Evolutionary conservation across 2,329 filamentous ascomycete species (phyloP).

Genomic region (Macrophomina pseudophaseolina): DNA sequence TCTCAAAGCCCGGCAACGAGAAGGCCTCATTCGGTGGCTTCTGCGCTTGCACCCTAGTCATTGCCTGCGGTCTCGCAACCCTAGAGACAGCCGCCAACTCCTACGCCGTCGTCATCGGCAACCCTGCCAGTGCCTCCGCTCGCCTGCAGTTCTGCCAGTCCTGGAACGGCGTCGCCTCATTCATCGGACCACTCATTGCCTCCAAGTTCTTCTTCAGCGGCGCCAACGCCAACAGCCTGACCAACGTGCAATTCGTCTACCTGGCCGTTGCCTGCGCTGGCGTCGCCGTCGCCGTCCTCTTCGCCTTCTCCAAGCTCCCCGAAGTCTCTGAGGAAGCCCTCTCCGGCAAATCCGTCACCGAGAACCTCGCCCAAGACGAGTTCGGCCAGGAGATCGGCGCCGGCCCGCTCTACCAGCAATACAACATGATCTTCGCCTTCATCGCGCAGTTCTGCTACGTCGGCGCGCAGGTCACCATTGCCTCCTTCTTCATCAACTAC

Average conservation of each 20-base stretch:
- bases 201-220: conserved; percentile 27
- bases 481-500: conserved; percentile 48
- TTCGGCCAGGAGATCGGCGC: conserved; percentile 40
- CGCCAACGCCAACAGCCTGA: conserved; percentile 21
- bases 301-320: conserved; percentile 46
- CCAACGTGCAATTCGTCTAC: conserved; percentile 43
- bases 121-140: conserved; percentile 42
- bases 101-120: conserved; percentile 47
- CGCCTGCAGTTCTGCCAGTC: conserved; percentile 48
- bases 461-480: conserved; percentile 44
- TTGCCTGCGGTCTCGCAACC: conserved; percentile 47
- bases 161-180: conserved; percentile 47
- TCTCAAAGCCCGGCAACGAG: conserved; percentile 35
- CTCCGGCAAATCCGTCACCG: conserved; percentile 35
- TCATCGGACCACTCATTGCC: conserved; percentile 44
- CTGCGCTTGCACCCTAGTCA: conserved; percentile 45
- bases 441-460: conserved; percentile 46
- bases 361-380: conserved; percentile 32
- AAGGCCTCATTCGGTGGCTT: conserved; percentile 45
- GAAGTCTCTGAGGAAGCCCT: conserved; percentile 41
- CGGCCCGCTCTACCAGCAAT: conserved; percentile 46
- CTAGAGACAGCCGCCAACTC: conserved; percentile 47
- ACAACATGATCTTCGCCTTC: conserved; percentile 48
- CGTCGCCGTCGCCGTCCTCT: conserved; percentile 41
- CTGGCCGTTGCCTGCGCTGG: conserved; percentile 46